Conservation (phyloP, 176 grass and related monocot species). For the Pontederia crassipes region DNA sequence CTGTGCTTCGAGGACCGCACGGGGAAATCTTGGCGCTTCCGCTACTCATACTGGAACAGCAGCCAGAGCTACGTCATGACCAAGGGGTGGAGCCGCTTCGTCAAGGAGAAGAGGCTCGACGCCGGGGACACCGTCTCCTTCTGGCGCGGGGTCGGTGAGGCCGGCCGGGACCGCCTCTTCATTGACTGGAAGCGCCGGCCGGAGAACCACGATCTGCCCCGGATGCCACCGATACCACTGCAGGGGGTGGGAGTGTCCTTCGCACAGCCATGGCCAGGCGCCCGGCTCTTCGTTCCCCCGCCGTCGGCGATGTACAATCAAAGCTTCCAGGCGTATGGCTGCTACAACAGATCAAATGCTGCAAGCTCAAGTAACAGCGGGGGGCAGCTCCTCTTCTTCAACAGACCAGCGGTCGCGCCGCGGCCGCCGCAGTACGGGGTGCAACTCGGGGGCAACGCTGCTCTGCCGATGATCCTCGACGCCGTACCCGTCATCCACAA, state of each 20-base stretch:
- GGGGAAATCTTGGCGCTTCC: conserved; percentile 76
- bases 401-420: background rate
- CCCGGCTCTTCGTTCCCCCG: conserved; percentile 15
- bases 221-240: conserved; percentile 23
- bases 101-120: conserved; percentile 84
- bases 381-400: conserved; percentile 5
- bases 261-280: conserved; percentile 28
- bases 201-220: conserved; percentile 13
- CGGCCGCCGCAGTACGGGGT: conserved; percentile 35
- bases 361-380: background rate
- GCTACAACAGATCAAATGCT: background rate
- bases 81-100: conserved; percentile 97
- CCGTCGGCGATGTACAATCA: background rate
- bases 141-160: conserved; percentile 31
- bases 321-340: conserved; percentile 15
- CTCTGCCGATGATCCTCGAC: conserved; percentile 43
- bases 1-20: conserved; percentile 79
- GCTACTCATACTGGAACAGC: conserved; percentile 99
- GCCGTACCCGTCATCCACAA: conserved; percentile 35
- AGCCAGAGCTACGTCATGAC: conserved; percentile 99
- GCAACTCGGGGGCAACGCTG: conserved; percentile 16
- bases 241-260: background rate
- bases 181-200: conserved; percentile 73
- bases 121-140: conserved; percentile 86
- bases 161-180: conserved; percentile 39